These are phyloP conservation scores for Globisporangium solare DNA, from an alignment of 352 stramenopile genomes.

Conservation along the genomic window DNA sequence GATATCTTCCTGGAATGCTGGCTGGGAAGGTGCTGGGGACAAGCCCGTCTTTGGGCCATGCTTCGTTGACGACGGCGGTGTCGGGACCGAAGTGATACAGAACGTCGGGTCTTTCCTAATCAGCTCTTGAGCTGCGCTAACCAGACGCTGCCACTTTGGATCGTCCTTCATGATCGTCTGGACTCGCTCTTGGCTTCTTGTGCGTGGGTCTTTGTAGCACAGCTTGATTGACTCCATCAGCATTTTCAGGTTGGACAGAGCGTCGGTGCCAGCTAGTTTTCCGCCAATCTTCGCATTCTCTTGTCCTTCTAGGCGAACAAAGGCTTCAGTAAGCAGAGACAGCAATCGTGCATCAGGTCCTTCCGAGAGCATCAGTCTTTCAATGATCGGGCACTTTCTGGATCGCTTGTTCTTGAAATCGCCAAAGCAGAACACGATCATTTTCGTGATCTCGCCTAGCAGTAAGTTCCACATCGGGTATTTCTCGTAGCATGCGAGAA, in stretches of 20 bases:
- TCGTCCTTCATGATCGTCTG: constrained; percentile 45
- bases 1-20: constrained; percentile 84
- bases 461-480: constrained; percentile 77
- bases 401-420: constrained; percentile 88
- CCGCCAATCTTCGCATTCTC: constrained; percentile 20
- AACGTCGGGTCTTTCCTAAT: constrained; percentile 36
- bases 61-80: constrained; percentile 23
- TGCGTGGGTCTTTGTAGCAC: constrained; percentile 73
- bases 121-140: constrained; percentile 49
- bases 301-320: constrained; percentile 16
- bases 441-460: constrained; percentile 80
- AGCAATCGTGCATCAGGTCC: constrained; percentile 49
- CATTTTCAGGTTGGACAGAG: constrained; percentile 76
- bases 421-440: constrained; percentile 78
- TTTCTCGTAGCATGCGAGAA: constrained; percentile 78
- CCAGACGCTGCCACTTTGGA: constrained; percentile 48
- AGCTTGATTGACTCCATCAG: constrained; percentile 74
- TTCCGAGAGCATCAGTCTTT: constrained; percentile 50
- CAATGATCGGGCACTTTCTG: constrained; percentile 73
- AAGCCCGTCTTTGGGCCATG: constrained; percentile 12
- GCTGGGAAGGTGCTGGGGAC: constrained; percentile 33
- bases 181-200: constrained; percentile 65
- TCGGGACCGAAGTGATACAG: constrained; percentile 55
- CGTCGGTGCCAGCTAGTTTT: constrained; percentile 49
- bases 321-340: constrained; percentile 55